Base-by-base conservation (phyloP, 2,329 filamentous ascomycete species). In the Teratosphaeria zuluensis region DNA sequence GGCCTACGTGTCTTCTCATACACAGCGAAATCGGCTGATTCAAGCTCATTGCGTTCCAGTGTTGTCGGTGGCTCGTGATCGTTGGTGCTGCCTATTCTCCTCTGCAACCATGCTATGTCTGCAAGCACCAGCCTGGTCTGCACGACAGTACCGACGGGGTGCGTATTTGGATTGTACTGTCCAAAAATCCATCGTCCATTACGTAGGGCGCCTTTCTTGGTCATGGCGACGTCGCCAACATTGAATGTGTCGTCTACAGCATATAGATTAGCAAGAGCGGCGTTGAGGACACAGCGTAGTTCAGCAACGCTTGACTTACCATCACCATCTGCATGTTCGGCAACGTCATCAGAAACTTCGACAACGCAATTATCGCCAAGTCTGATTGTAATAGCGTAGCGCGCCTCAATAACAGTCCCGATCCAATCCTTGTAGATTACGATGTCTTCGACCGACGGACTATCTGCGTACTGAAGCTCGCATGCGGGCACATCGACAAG, bases 361-460 rank as follows among this genome's bases (percentile, higher is more conserved):
- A 84, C 82, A 2, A 84, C 77, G 33, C 75, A 79, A 54, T 78
- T 78, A 66, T 84, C 79, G 6, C 72, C 66, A 12, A 85, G 73
- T 51, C 74, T 76, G 30, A 85, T 61, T 1, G 79, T 74, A 14
- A 84, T 73, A 56, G 80, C 76, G 54, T 80, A 75, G 32, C 75
- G 72, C 52, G 80, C 72, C 2, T 77, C 73, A 55, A 78, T 74
- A 4, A 85, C 76, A 11, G 77, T 70, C 1, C 83, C 83, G 3
- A 85, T 67, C 79, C 82, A 84, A 62, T 81, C 76, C 19, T 77
- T 73, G 66, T 80, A 81, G 12, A 84, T 73, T 24, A 84, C 73
- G 33, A 80, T 73, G 56, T 81, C 79, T 4, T 80, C 80, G 60
- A 79, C 77, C 5, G 73, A 66, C 78, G 54, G 79, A 71, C 59